Percentiles rank a stretch among this genome's conserved stretches.
phyloP scores from a whole-genome alignment of 2,329 filamentous ascomycete genomes.

The Ophiostoma montium region DNA sequence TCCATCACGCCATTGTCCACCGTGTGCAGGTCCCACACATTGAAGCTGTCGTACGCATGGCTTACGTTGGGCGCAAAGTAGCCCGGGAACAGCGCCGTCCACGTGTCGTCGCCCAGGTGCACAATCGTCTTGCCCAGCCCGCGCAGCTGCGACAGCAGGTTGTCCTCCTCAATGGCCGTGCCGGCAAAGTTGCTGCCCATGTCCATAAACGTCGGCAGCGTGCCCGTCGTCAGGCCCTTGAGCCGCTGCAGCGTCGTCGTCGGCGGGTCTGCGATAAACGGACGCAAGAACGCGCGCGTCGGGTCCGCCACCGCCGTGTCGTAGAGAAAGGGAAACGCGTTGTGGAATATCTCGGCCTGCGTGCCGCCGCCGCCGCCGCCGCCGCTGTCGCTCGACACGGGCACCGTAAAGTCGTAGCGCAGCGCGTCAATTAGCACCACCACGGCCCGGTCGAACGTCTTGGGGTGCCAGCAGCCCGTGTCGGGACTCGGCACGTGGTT shows the following conservation, averaged over 20 bases:
- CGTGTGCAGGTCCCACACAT: constrained; percentile 94
- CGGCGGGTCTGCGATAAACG: constrained; percentile 94
- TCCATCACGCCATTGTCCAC: constrained; percentile 91
- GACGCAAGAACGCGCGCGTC: constrained; percentile 72
- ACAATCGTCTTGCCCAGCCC: constrained; percentile 60
- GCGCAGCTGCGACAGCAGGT: constrained; percentile 53
- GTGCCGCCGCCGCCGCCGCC: background rate
- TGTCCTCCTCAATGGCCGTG: constrained; percentile 87
- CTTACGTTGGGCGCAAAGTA: constrained; percentile 84
- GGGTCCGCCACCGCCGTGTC: constrained; percentile 64
- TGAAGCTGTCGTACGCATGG: constrained; percentile 87
- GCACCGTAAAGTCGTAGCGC: constrained; percentile 92
- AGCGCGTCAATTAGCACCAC: constrained; percentile 86
- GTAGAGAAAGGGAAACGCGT: constrained; percentile 76
- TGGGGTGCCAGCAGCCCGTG: constrained; percentile 88
- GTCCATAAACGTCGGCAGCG: constrained; percentile 87
- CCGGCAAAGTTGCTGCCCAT: constrained; percentile 91
- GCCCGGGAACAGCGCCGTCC: constrained; percentile 84
- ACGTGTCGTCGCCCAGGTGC: constrained; percentile 95
- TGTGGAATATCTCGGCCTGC: constrained; percentile 49
- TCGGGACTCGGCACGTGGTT: constrained; percentile 29
- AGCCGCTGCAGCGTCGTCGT: constrained; percentile 85
- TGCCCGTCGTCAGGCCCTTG: constrained; percentile 90
- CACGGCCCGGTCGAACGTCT: constrained; percentile 82
- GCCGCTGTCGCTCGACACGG: constrained; percentile 38